These are phyloP conservation scores for Cystobasidiopsis lactophilus DNA, from an alignment of 768 basidiomycete species.

Conservation along the genomic window DNA sequence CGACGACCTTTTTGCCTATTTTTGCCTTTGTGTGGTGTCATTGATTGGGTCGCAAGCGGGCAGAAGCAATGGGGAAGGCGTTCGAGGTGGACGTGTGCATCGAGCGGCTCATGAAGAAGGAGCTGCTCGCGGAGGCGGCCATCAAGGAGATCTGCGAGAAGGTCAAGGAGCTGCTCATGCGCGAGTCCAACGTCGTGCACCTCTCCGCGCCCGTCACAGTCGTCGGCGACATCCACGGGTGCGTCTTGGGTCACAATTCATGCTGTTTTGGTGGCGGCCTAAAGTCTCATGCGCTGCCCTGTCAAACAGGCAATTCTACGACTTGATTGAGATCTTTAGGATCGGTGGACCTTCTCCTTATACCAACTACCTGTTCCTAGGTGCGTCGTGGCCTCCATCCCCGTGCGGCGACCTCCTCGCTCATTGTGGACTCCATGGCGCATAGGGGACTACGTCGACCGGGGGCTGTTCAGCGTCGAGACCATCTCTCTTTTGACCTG, in stretches of 20 bases:
- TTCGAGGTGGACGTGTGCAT: conserved; percentile 10
- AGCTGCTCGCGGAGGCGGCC: conserved; percentile 80
- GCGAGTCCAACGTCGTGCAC: conserved; percentile 95
- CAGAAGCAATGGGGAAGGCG: neutral
- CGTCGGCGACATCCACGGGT: conserved; percentile 98
- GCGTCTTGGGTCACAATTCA: conserved; percentile 23
- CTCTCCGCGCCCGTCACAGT: conserved; percentile 92
- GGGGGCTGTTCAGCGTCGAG: conserved; percentile 92
- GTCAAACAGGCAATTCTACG: conserved; percentile 75
- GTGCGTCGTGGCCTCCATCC: conserved; percentile 30
- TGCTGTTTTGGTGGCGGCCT: neutral
- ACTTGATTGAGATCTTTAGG: conserved; percentile 94
- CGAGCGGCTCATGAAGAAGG: conserved; percentile 25
- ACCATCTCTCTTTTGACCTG: conserved; percentile 93
- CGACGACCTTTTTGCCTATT: too few relatives aligned
- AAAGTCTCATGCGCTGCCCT: neutral
- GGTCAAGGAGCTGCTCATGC: conserved; percentile 96
- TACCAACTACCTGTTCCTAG: conserved; percentile 95
- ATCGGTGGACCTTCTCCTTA: conserved; percentile 93
- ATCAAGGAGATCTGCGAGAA: conserved; percentile 98
- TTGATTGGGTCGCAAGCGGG: too few relatives aligned
- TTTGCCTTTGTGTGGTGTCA: too few relatives aligned
- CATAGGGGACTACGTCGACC: conserved; percentile 91
- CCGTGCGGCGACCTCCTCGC: too few relatives aligned
- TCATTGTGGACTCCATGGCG: neutral